A percentile compares a stretch with the other conserved stretches of the same genome.
Conservation (phyloP, 129 eudicot species). For the Oenanthe sinensis region DNA sequence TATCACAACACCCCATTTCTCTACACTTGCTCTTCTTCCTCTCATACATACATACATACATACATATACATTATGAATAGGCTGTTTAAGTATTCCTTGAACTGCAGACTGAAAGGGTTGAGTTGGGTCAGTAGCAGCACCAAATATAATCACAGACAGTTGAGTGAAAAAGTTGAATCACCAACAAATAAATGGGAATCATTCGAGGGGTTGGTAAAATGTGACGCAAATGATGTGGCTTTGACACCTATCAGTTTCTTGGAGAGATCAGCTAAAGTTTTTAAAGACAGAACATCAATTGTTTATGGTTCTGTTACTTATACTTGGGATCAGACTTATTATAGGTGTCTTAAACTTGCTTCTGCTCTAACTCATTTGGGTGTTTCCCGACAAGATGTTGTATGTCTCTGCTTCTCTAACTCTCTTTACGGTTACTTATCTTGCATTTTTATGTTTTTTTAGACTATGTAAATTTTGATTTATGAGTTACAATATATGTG, state of each 20-base stretch:
- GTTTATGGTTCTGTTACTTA: constrained; percentile 47
- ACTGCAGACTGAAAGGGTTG: background rate
- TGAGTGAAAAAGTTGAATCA: background rate
- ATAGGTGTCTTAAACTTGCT: constrained; percentile 65
- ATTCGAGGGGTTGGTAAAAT: constrained; percentile 39
- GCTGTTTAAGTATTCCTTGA: background rate
- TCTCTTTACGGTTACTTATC: background rate
- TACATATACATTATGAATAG: background rate
- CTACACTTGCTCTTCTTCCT: background rate
- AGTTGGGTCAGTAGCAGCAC: background rate
- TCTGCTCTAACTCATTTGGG: constrained; percentile 61
- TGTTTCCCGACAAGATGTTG: constrained; percentile 68
- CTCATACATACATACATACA: background rate
- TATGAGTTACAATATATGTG: too few species aligned
- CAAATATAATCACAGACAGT: background rate
- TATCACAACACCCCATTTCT: background rate
- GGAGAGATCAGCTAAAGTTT: constrained; percentile 23
- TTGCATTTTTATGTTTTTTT: background rate
- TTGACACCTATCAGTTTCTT: constrained; percentile 53
- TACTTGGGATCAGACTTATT: constrained; percentile 70
- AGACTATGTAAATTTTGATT: background rate
- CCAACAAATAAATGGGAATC: background rate
- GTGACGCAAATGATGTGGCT: constrained; percentile 40
- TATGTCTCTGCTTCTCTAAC: constrained; percentile 19
- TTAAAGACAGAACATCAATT: constrained; percentile 34